phyloP scores from a whole-genome alignment of 495 filamentous ascomycete species.

The Tuber magnatum region DNA sequence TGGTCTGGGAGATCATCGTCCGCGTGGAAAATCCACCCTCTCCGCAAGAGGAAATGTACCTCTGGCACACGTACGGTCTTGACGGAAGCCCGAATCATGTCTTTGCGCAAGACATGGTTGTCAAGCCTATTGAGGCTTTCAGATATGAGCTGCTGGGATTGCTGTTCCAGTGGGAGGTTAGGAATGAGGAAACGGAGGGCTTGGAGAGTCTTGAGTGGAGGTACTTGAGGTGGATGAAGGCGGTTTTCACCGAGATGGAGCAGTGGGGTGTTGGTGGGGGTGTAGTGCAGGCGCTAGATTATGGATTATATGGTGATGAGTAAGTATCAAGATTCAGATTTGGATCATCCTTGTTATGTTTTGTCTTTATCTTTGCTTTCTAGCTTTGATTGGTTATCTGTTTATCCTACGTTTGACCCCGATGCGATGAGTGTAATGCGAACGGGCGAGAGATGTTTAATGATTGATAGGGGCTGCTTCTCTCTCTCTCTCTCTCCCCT shows the following conservation, averaged over 20 bases:
- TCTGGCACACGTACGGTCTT: constrained; percentile 21
- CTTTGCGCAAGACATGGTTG: constrained; percentile 19
- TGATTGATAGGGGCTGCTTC: not conserved
- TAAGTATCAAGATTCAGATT: constrained; percentile 5
- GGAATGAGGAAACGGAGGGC: constrained; percentile 32
- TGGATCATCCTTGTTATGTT: not conserved
- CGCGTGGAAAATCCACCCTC: constrained; percentile 27
- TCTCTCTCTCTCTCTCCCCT: not conserved
- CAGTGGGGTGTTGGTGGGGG: constrained; percentile 34
- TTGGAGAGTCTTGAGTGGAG: constrained; percentile 35
- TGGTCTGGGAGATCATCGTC: constrained; percentile 37
- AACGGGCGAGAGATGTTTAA: not conserved
- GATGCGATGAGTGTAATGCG: not conserved
- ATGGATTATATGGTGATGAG: constrained; percentile 24
- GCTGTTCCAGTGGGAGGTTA: constrained; percentile 28
- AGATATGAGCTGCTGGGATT: constrained; percentile 30
- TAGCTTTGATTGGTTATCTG: not conserved
- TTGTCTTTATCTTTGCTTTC: not conserved
- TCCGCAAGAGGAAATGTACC: constrained; percentile 29
- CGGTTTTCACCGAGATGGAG: constrained; percentile 36
- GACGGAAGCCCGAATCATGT: constrained; percentile 18
- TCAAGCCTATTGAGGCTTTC: constrained; percentile 31
- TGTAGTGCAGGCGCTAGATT: constrained; percentile 34
- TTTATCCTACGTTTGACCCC: not conserved
- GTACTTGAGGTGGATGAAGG: constrained; percentile 38